Conservation (phyloP, 2,329 filamentous ascomycete species). For the Aspergillus caelatus region DNA sequence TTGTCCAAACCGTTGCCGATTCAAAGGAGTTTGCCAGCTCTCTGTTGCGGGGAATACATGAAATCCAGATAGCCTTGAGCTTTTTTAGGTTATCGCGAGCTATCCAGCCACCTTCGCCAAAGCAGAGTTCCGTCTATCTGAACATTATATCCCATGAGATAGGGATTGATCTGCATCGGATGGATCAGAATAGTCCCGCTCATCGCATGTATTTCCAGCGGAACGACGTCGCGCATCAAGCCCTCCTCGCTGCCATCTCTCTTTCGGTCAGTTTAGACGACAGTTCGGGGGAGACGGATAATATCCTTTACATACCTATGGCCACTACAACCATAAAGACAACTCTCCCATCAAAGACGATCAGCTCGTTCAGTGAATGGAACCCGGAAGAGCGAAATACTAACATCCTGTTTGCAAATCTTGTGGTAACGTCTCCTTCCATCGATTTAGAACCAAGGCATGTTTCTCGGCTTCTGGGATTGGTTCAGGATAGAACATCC, state of each 20-base stretch:
- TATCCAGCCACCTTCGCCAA: constrained; percentile 68
- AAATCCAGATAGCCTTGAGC: constrained; percentile 93
- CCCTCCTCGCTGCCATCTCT: constrained; percentile 85
- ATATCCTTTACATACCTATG: constrained; percentile 94
- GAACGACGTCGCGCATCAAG: constrained; percentile 92
- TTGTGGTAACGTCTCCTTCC: constrained; percentile 93
- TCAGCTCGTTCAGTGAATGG: constrained; percentile 71
- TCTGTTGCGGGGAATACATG: constrained; percentile 87
- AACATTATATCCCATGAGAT: constrained; percentile 96
- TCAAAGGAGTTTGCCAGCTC: constrained; percentile 92
- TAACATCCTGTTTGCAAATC: constrained; percentile 94
- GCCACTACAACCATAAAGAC: constrained; percentile 93
- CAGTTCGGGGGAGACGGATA: constrained; percentile 80
- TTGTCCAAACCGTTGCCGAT: constrained; percentile 84
- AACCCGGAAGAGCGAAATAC: constrained; percentile 85
- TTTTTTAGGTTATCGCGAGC: constrained; percentile 85
- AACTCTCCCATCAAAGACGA: constrained; percentile 89
- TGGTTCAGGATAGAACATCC: constrained; percentile 63
- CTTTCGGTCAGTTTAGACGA: constrained; percentile 91
- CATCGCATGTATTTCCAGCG: constrained; percentile 98
- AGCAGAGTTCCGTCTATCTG: constrained; percentile 72
- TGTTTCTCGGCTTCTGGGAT: constrained; percentile 78
- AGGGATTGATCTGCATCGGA: constrained; percentile 84
- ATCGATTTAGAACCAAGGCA: constrained; percentile 91
- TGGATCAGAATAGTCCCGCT: constrained; percentile 89